These are phyloP conservation scores for Cryptococcus sp. DNA, from an alignment of 1,284 basidiomycete species.

Conservation along the genomic window DNA sequence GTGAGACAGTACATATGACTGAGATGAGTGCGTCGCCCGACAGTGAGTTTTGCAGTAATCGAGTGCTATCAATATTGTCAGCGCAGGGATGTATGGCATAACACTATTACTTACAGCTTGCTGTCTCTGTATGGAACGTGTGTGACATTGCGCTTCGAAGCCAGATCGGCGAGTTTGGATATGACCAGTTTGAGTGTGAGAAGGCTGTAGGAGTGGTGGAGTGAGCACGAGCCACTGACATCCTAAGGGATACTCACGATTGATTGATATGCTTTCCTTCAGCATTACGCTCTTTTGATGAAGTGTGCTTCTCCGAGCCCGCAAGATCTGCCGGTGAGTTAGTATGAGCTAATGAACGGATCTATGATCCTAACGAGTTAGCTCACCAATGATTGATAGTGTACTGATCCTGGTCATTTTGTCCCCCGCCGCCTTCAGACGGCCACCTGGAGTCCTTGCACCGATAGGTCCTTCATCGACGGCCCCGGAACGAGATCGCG, in stretches of 20 bases:
- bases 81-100: not conserved
- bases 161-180: constrained; percentile 81
- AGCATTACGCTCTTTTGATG: constrained; percentile 84
- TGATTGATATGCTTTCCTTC: constrained; percentile 92
- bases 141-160: constrained; percentile 75
- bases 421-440: constrained; percentile 35
- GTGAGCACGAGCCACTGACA: constrained; percentile 2
- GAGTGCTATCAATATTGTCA: constrained; percentile 58
- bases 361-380: not conserved
- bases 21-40: constrained; percentile 93
- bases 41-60: constrained; percentile 91
- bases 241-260: constrained; percentile 30
- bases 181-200: constrained; percentile 89
- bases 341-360: not conserved
- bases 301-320: constrained; percentile 92
- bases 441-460: constrained; percentile 28
- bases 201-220: constrained; percentile 60
- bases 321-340: constrained; percentile 77
- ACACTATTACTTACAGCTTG: constrained; percentile 60
- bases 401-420: constrained; percentile 65
- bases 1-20: constrained; percentile 94
- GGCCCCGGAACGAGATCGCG: constrained; percentile 22
- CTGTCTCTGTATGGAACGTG: constrained; percentile 96
- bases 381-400: constrained; percentile 54
- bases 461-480: constrained; percentile 20